These are phyloP conservation scores for Citropsis articulata DNA, from an alignment of 345 rosid genomes.

Conservation along the genomic window DNA sequence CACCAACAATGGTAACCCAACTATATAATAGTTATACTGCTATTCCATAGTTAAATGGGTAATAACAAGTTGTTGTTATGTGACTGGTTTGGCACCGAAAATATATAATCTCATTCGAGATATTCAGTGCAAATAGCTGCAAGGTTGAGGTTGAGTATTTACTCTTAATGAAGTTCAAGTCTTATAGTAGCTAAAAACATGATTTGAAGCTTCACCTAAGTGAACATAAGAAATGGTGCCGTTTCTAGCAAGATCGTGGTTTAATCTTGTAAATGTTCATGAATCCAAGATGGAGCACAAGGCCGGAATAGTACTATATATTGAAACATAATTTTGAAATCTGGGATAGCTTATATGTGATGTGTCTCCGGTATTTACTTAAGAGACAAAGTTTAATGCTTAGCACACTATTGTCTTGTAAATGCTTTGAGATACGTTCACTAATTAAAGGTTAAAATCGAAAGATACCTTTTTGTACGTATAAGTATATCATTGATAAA, in stretches of 20 bases:
- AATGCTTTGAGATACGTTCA: too few relatives aligned
- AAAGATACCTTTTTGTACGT: too few relatives aligned
- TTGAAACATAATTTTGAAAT: neutral
- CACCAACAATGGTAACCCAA: too few relatives aligned
- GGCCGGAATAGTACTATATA: neutral
- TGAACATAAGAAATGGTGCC: neutral
- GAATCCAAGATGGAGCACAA: neutral
- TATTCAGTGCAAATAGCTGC: neutral
- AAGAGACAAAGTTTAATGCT: too few relatives aligned
- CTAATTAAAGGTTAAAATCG: too few relatives aligned
- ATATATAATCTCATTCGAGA: neutral
- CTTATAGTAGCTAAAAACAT: neutral
- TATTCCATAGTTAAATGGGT: neutral
- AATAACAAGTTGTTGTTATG: neutral
- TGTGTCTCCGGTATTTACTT: too few relatives aligned
- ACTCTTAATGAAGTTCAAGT: neutral
- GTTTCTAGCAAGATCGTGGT: neutral
- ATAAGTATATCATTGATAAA: too few relatives aligned
- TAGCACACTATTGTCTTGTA: too few relatives aligned
- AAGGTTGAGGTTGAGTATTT: too few relatives aligned
- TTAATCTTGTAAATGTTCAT: slow-evolving; percentile 3
- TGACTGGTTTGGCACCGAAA: neutral
- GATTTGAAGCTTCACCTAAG: neutral
- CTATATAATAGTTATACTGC: neutral
- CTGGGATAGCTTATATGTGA: neutral